A percentile compares a stretch with the other conserved stretches of the same genome.
Evolutionary conservation across 805 yeast genomes (phyloP).

Genomic region (Candida easanensis): DNA sequence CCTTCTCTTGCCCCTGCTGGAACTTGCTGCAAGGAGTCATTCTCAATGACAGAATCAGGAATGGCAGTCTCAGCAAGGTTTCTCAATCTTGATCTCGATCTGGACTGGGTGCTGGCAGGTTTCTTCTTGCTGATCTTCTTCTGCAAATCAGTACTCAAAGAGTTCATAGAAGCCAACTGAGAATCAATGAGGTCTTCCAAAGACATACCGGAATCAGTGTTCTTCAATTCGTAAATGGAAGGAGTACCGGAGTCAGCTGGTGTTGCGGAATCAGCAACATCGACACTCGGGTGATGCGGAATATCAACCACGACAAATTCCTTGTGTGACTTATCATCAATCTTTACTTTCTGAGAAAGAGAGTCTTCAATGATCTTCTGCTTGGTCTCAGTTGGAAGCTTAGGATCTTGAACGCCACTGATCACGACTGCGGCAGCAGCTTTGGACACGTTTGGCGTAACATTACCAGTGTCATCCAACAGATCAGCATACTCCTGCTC

Average conservation of each 20-base stretch:
- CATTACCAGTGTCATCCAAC: conserved; percentile 51
- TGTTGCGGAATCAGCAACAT: conserved; percentile 12
- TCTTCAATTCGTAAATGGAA: conserved; percentile 23
- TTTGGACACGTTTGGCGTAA: conserved; percentile 31
- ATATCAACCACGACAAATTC: conserved; percentile 27
- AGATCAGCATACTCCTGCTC: conserved; percentile 53
- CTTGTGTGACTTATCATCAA: conserved; percentile 18
- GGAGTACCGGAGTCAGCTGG: conserved; percentile 8
- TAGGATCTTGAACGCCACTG: conserved; percentile 12
- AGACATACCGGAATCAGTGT: conserved; percentile 20
- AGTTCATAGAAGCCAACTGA: conserved; percentile 29
- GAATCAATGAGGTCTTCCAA: conserved; percentile 30
- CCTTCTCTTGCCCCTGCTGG: conserved; percentile 48
- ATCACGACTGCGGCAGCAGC: conserved; percentile 12
- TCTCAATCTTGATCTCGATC: conserved; percentile 21
- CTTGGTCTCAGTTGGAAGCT: conserved; percentile 6
- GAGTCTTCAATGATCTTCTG: conserved; percentile 4
- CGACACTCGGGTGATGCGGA: conserved; percentile 14
- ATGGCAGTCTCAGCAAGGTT: conserved; percentile 12
- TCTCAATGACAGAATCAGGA: conserved; percentile 36
- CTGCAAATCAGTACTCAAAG: conserved; percentile 21
- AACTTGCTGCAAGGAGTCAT: conserved; percentile 37
- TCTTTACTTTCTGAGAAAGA: conserved; percentile 7
- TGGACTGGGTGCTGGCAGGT: conserved; percentile 4
- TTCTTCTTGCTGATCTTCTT: conserved; percentile 16